These are phyloP conservation scores for Podaxis mareebaensis DNA, from an alignment of 768 basidiomycete species.

Conservation along the genomic window DNA sequence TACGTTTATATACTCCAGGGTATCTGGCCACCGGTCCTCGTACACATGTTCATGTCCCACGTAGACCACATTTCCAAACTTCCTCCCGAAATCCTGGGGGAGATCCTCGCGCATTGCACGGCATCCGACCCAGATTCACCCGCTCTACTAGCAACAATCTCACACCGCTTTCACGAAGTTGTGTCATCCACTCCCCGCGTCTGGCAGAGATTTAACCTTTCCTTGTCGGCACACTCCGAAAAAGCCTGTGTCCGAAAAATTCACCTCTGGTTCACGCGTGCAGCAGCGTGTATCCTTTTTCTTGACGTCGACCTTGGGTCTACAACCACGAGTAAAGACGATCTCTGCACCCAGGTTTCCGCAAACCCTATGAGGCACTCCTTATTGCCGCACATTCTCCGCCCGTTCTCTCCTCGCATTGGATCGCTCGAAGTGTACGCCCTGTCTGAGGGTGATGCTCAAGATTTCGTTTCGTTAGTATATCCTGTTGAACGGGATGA, in stretches of 20 bases:
- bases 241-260: constrained; percentile 24
- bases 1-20: background rate
- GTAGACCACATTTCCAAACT: constrained; percentile 14
- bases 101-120: constrained; percentile 32
- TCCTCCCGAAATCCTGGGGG: constrained; percentile 36
- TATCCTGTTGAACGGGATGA: constrained; percentile 13
- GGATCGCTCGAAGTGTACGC: constrained; percentile 20
- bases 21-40: background rate
- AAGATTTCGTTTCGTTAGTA: constrained; percentile 21
- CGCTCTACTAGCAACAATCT: constrained; percentile 31
- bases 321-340: background rate
- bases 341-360: too few species aligned
- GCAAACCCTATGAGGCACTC: background rate
- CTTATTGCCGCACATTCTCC: background rate
- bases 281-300: constrained; percentile 26
- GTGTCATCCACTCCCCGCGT: constrained; percentile 29
- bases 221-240: constrained; percentile 18
- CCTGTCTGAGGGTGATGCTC: constrained; percentile 23
- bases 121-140: constrained; percentile 31
- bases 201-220: constrained; percentile 31
- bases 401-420: constrained; percentile 20
- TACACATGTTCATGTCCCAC: background rate
- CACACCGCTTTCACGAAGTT: constrained; percentile 28
- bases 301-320: constrained; percentile 21
- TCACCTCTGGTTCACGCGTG: constrained; percentile 30